Evolutionary conservation across 1,284 basidiomycete species (phyloP), one percentile per base, ranked within the genome.

Genomic region (Marasmius sp.): DNA sequence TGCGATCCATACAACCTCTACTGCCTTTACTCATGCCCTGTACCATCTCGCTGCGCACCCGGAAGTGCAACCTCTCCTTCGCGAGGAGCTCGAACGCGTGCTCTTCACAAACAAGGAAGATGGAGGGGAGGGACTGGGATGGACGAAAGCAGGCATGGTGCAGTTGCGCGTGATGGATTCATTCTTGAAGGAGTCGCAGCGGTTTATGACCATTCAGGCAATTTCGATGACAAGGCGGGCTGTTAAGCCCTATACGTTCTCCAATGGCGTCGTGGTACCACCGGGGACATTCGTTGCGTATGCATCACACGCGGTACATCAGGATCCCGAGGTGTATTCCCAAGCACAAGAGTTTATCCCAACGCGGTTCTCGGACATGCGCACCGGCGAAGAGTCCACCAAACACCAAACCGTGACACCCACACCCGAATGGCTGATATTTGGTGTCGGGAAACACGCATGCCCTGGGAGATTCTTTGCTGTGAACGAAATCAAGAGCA

Each of bases 391-490:
- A 39, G 48, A 57, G 61, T 20, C 68, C 68, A 57, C 65, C 67
- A 20, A 36, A n/a, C 52, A 54, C 38, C 52, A 54, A n/a, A 54
- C 38, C 12, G 20, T 54, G 1, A 37, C 52, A 1, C 34, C 37
- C 7, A 37, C 34, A 2, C 14, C 52, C 10, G 52, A 54, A 14
- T 54, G 37, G 34, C 12, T 54, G 16, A 12, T 54, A 33, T 54
- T 54, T 54, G 34, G 52, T 38, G n/a, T 14, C n/a, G 52, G 52
- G 34, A 37, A 37, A 54, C 52, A 54, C 20, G 52, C 52, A 18
- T 54, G 52, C 61, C 80, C 81, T 4, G 81, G 81, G 1, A 70
- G 80, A 3, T 82, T 79, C 72, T 80, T 82, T 65, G 80, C 79
- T 0, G 74, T 72, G 18, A 75, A 71, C 57, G 75, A 76, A 65